Base-by-base conservation (phyloP, 805 yeast species). In the Sugiyamaella lignohabitans region DNA sequence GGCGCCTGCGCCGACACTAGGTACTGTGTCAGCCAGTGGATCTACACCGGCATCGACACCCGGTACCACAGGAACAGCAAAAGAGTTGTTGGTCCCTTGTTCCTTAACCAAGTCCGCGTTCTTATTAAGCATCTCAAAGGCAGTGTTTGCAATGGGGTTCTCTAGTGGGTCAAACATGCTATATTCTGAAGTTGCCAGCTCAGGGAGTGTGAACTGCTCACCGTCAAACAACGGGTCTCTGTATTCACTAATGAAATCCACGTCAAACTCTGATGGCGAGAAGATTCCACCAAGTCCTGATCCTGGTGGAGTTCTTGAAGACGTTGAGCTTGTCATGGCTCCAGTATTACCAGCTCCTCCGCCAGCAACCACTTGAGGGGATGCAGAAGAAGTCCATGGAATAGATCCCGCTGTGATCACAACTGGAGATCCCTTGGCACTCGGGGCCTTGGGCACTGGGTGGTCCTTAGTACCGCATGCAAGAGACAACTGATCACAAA, bases 401-500 rank as follows among this genome's bases (percentile, higher is more conserved):
- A 42, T 30, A 24, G 48, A 39, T 18, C 53, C 55, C 10, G 57
- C 52, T 16, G 54, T 43, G 19, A 53, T 48, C 4, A 57, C 49
- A 17, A 49, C 45, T 11, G 56, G 39, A 16, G 51, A 27, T 8
- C 40, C 38, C 14, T 20, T 32, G 11, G 45, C 36, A 4, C 49
- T 21, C 4, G 49, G 11, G 6, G 53, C 59, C 56, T 67, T 63
- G 2, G 96, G 94, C 3, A 81, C 61, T 2, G 93, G 95, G 17
- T 45, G 48, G 14, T 73, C 73, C 56, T 72, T 80, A 4, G 82
- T 80, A 16, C 96, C 97, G 65, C 97, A 89, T 1, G 88, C 97
- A 62, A 79, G 74, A 51, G 78, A 76, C 59, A 91, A 72, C 56
- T 80, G 78, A 21, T 76, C 75, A 60, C 98, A 91, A 61, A 91